Conservation (phyloP, 192 early-diverging fungal genomes). For the Gryganskiella cystojenkinii region DNA sequence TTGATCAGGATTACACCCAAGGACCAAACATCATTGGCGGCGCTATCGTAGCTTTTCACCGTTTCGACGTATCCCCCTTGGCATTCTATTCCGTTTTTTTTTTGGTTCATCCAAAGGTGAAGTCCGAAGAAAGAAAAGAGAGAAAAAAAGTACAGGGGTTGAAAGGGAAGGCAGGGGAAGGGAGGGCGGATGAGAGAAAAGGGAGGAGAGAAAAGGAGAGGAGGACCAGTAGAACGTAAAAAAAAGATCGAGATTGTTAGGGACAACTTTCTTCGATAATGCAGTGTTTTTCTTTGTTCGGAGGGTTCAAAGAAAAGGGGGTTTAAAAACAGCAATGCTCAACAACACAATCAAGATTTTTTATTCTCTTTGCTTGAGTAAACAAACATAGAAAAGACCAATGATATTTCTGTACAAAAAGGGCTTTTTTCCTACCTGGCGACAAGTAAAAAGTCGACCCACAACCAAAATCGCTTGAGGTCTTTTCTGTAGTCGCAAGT, state of each 20-base stretch:
- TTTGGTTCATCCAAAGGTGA: neutral
- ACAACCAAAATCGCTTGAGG: conserved; percentile 79
- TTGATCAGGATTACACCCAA: conserved; percentile 96
- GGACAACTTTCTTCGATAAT: conserved; percentile 8
- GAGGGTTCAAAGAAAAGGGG: no score
- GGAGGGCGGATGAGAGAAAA: conserved; percentile 2
- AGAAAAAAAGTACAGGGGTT: neutral
- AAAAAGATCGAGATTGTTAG: no score
- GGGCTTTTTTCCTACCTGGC: conserved; percentile 53
- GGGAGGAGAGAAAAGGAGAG: neutral
- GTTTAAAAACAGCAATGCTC: no score
- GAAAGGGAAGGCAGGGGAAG: no score
- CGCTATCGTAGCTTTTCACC: conserved; percentile 65
- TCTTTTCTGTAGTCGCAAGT: conserved; percentile 75
- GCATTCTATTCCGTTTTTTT: conserved; percentile 55
- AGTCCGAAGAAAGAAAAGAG: neutral
- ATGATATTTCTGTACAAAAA: no score
- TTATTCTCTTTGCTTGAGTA: no score
- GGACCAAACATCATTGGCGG: conserved; percentile 90
- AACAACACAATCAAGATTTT: no score
- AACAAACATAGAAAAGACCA: no score
- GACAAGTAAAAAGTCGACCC: conserved; percentile 67
- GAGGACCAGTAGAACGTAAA: no score
- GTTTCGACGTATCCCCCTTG: conserved; percentile 74
- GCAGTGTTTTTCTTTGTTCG: no score